Evolutionary conservation across 257 asterid genomes (phyloP).

Genomic region (Apocynum venetum): DNA sequence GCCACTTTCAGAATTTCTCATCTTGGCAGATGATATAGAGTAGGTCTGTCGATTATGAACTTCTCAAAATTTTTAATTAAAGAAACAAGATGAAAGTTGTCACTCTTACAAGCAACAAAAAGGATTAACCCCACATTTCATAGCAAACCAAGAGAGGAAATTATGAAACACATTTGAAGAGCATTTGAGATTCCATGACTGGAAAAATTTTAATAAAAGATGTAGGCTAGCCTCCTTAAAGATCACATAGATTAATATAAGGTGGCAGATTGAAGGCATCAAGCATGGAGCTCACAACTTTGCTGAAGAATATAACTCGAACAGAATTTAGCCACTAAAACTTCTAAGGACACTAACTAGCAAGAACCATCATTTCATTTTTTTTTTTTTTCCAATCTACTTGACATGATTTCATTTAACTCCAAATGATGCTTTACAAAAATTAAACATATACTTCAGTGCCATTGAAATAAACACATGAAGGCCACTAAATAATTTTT

Average conservation of each 20-base stretch:
- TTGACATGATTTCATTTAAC: neutral
- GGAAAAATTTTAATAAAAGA: neutral
- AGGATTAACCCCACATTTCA: neutral
- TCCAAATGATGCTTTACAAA: neutral
- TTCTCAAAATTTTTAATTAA: neutral
- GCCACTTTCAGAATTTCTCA: constrained; percentile 48
- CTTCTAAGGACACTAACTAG: neutral
- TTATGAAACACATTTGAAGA: neutral
- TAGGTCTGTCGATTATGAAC: constrained; percentile 42
- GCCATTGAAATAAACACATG: neutral
- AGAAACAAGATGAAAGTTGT: neutral
- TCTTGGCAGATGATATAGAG: constrained; percentile 50
- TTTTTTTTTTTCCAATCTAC: neutral
- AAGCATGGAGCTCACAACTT: neutral
- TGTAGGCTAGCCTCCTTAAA: neutral
- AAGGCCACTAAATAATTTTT: neutral
- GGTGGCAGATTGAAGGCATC: neutral
- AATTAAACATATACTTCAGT: neutral
- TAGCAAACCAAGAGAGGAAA: neutral
- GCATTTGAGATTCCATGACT: neutral
- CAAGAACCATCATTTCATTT: neutral
- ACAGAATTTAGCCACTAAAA: constrained; percentile 1
- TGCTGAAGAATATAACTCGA: neutral
- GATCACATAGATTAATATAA: neutral
- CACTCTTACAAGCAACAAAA: neutral